Evolutionary conservation across 495 filamentous ascomycete genomes (phyloP).

Genomic region (Aspergillus saccharolyticus): DNA sequence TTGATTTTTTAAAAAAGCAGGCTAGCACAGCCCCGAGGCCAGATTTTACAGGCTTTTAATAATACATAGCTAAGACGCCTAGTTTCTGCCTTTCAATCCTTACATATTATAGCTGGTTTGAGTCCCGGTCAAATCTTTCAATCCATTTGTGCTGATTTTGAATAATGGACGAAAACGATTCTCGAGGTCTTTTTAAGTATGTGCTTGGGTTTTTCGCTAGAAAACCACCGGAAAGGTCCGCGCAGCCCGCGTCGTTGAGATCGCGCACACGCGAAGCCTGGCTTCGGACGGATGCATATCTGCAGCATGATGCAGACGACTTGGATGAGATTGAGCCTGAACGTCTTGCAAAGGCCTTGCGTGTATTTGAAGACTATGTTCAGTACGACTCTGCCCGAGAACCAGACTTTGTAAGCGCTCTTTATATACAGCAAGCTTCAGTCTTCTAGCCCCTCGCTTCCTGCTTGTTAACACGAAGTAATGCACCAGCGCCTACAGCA

Average conservation of each 20-base stretch:
- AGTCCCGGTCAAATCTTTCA: too few species aligned
- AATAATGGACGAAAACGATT: slow-evolving; percentile 19
- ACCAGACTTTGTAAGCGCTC: slow-evolving; percentile 18
- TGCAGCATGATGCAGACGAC: slow-evolving; percentile 24
- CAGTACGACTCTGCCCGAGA: slow-evolving; percentile 22
- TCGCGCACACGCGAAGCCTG: slow-evolving; percentile 26
- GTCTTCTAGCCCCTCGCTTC: slow-evolving; percentile 10
- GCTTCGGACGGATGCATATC: slow-evolving; percentile 29
- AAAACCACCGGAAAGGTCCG: slow-evolving; percentile 27
- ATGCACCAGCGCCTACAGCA: slow-evolving; percentile 17
- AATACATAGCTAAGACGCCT: too few species aligned
- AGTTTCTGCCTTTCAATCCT: too few species aligned
- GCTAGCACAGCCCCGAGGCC: too few species aligned
- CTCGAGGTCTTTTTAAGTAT: slow-evolving; percentile 21
- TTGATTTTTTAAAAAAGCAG: too few species aligned
- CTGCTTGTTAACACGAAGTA: slow-evolving; percentile 18
- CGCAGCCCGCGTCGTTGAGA: slow-evolving; percentile 21
- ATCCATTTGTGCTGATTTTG: too few species aligned
- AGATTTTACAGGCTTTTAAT: too few species aligned
- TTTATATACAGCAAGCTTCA: slow-evolving; percentile 17
- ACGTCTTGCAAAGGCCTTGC: slow-evolving; percentile 20
- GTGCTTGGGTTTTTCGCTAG: slow-evolving; percentile 30
- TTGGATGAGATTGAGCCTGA: slow-evolving; percentile 22
- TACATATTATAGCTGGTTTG: too few species aligned
- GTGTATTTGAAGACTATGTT: slow-evolving; percentile 25